Conservation (phyloP, 2,329 filamentous ascomycete species). For the Talaromyces sp. region DNA sequence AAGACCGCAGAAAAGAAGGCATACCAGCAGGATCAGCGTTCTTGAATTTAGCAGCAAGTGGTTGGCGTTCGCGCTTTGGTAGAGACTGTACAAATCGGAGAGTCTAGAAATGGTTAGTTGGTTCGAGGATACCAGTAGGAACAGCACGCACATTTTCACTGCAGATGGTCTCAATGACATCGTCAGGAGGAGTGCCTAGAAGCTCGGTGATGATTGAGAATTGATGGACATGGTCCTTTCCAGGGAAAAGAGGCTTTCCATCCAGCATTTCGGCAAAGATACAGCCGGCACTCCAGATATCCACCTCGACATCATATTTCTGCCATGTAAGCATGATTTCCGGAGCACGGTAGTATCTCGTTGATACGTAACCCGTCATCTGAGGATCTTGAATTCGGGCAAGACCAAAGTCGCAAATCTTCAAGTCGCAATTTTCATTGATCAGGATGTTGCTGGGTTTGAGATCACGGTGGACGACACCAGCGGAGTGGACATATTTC, state of each 20-base stretch:
- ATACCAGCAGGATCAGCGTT: constrained; percentile 83
- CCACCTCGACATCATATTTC: constrained; percentile 98
- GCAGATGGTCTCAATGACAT: constrained; percentile 97
- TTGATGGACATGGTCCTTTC: constrained; percentile 99
- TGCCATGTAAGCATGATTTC: constrained; percentile 99
- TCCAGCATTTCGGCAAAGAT: constrained; percentile 99
- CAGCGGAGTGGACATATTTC: constrained; percentile 98
- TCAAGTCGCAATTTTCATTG: constrained; percentile 99
- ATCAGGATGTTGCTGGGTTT: constrained; percentile 99
- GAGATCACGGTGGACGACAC: constrained; percentile 93
- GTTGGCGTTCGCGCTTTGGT: constrained; percentile 88
- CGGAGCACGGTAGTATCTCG: constrained; percentile 95
- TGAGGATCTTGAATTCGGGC: constrained; percentile 98
- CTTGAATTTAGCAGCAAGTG: constrained; percentile 84
- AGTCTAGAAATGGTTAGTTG: constrained; percentile 56
- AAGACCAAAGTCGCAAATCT: constrained; percentile 98
- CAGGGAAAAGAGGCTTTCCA: constrained; percentile 95
- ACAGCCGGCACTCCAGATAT: constrained; percentile 98
- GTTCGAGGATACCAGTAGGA: not conserved
- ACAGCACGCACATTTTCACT: constrained; percentile 78
- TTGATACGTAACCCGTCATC: constrained; percentile 99
- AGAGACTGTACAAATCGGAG: constrained; percentile 95
- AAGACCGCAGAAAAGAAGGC: constrained; percentile 24
- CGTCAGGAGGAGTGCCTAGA: constrained; percentile 90
- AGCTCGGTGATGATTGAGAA: constrained; percentile 99